A percentile compares a stretch with the other conserved stretches of the same genome.
These are phyloP conservation scores for Globisporangium lucens DNA, from an alignment of 352 stramenopile species.

Conservation along the genomic window DNA sequence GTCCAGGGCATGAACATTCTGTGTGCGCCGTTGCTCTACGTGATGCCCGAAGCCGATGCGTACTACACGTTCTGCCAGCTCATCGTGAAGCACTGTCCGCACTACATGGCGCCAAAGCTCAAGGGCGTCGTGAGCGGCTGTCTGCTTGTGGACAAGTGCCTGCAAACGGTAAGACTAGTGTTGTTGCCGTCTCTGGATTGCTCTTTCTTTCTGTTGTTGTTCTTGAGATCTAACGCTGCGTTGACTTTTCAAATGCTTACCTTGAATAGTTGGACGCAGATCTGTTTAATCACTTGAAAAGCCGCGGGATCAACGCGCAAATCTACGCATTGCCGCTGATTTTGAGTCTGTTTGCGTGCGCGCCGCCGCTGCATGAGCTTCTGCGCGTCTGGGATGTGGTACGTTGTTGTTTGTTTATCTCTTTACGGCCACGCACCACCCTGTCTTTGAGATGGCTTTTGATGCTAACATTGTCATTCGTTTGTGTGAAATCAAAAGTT, in stretches of 20 bases:
- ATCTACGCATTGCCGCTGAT: conserved; percentile 89
- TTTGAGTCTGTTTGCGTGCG: conserved; percentile 89
- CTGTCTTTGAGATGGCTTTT: not conserved
- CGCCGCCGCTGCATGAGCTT: conserved; percentile 84
- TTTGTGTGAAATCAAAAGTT: conserved; percentile 35
- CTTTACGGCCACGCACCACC: not conserved
- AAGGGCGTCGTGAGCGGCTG: conserved; percentile 81
- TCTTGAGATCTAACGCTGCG: not conserved
- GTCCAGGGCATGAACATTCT: conserved; percentile 94
- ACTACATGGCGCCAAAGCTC: conserved; percentile 88
- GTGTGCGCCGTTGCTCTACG: conserved; percentile 88
- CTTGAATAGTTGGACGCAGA: conserved; percentile 56
- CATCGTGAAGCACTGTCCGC: conserved; percentile 84
- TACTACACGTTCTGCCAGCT: conserved; percentile 90
- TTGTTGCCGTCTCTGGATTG: not conserved
- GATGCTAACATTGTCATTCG: not conserved
- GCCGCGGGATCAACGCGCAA: conserved; percentile 66
- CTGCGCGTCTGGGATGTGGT: conserved; percentile 91
- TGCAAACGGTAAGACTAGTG: conserved; percentile 44
- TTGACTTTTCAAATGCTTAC: not conserved
- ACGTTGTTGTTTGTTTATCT: conserved; percentile 15
- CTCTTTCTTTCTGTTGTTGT: not conserved
- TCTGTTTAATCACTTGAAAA: conserved; percentile 75
- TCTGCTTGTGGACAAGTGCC: conserved; percentile 77
- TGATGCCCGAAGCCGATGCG: conserved; percentile 89